Base-by-base conservation (phyloP, 352 stramenopile genomes). In the Blastocystis sp. region DNA sequence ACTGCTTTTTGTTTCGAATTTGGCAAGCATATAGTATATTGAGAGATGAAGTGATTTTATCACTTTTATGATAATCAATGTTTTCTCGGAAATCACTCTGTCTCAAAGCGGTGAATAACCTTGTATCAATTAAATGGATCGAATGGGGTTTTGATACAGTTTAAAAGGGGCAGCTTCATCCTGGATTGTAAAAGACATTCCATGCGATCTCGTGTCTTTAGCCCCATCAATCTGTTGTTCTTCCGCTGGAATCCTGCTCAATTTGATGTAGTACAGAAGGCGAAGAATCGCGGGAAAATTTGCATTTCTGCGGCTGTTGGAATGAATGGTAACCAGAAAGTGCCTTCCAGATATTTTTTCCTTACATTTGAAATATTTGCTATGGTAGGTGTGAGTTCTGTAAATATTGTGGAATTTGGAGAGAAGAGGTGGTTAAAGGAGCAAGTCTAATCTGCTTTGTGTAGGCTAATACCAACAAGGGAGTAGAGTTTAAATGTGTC, bases 401-500 rank as follows among this genome's bases (percentile, higher is more conserved):
- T 13, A 23, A 13, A 13, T 34, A 55, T 61, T 3, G 20, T 18
- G 29, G 50, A 29, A 54, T 15, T 56, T n/a, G 29, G 56, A 54
- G 54, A 55, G n/a, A 23, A n/a, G 56, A 37, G 39, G 34, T 56
- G 20, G 43, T 77, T 4, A 45, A 55, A 45, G 53, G 41, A 54
- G 45, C n/a, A 18, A n/a, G 37, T 41, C 73, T 84, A 23, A 84
- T 84, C 55, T 55, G 20, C 39, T 15, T 29, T 77, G 4, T 88
- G 18, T 79, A 88, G 62, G 41, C 47, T 79, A 43, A 90, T 45
- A 80, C 90, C 39, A 53, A 23, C 20, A 84, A 47, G 37, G 94
- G 97, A 87, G 97, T 97, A 50, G 97, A 99, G 93, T 99, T 99
- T 92, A 99, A 99, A 94, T 94, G 99, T 23, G 98, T 99, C 90